A percentile compares a stretch with the other conserved stretches of the same genome.
phyloP scores from a whole-genome alignment of 352 stramenopile genomes.

The Globisporangium paroecandrum region DNA sequence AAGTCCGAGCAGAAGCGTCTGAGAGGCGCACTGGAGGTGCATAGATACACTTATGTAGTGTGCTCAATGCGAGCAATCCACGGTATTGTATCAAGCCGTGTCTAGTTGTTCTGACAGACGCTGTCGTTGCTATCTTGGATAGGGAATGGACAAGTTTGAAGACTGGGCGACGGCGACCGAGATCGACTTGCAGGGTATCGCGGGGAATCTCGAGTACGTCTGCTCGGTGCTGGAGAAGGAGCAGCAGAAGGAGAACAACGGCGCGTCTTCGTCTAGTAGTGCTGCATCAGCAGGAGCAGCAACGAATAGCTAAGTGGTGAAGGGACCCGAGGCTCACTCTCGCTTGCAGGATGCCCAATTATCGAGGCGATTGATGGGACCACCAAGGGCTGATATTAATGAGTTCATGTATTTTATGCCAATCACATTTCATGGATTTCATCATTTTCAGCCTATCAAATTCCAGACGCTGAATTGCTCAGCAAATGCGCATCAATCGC shows the following conservation, averaged over 20 bases:
- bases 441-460: background rate
- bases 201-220: constrained; percentile 70
- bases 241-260: constrained; percentile 11
- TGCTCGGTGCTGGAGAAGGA: constrained; percentile 62
- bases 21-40: constrained; percentile 36
- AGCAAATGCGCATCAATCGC: background rate
- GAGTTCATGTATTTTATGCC: background rate
- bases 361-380: background rate
- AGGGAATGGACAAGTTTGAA: constrained; percentile 53
- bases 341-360: background rate
- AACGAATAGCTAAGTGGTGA: background rate
- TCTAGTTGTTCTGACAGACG: background rate
- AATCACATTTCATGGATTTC: background rate
- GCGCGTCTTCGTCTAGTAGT: no score
- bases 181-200: constrained; percentile 45
- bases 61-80: background rate
- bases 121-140: background rate
- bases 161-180: constrained; percentile 49
- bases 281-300: no score
- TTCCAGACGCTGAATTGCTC: background rate
- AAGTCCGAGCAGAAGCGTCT: constrained; percentile 67
- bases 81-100: background rate
- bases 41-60: background rate
- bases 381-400: background rate
- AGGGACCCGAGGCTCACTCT: background rate